Base-by-base conservation (phyloP, 1,139 yeast species). In the Candida buenavistaensis region DNA sequence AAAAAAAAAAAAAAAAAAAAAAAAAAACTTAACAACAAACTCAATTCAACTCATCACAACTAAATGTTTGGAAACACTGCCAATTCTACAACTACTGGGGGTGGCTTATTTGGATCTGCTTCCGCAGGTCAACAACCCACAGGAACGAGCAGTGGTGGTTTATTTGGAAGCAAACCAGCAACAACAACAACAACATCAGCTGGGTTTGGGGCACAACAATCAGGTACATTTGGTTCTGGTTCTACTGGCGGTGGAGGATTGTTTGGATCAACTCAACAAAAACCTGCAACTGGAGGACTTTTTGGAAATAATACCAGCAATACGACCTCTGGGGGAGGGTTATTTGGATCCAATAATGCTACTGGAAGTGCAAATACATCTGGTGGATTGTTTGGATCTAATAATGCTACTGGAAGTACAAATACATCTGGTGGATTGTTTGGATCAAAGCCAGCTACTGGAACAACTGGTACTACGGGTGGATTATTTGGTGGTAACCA, bases 401-500 rank as follows among this genome's bases (percentile, higher is more conserved):
- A 32, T 30, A 34, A 38, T 29, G 35, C 32, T 31, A 37, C 41
- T 9, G 31, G 31, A 14, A 29, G n/a, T n/a, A n/a, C n/a, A n/a
- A 28, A 32, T 14, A 43, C 33, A 13, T 30, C 45, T 16, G 41
- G 38, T 12, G 38, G 51, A 14, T 43, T 47, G 11, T 50, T 49
- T 28, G 48, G 51, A 26, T 36, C 38, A 30, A 35, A 32, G 30
- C 34, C 39, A 30, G 35, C 32, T 31, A 37, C 41, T 9, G 31
- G 31, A 14, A 29, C 39, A 8, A 23, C 35, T 3, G 45, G 45
- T 17, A 40, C 43, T 12, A 19, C 35, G 2, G 45, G 45, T 17
- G 54, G 54, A 11, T 37, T 51, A 12, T 51, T 51, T 38, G 55
- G 57, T 15, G 31, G 35, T 28, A 44, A 23, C 36, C 35, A 26